phyloP scores from a whole-genome alignment of 2,329 filamentous ascomycete genomes.

The Ceratocystis lukuohia region DNA sequence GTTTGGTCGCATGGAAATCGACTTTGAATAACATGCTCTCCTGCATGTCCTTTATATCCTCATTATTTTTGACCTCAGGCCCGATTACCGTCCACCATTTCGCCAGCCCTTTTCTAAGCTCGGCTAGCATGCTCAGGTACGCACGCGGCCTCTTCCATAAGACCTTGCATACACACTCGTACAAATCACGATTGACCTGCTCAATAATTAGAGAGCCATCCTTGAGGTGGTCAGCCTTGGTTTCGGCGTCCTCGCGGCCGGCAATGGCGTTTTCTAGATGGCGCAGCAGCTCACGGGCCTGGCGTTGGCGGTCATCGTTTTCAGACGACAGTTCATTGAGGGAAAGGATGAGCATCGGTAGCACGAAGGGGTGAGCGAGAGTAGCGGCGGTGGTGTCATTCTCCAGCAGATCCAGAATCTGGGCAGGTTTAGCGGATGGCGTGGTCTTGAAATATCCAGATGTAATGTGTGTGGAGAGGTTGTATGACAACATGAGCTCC shows the following conservation, averaged over 20 bases:
- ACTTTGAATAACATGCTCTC: constrained; percentile 39
- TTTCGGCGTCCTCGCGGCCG: constrained; percentile 46
- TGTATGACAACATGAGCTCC: constrained; percentile 50
- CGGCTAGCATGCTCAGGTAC: constrained; percentile 40
- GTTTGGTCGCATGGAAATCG: constrained; percentile 48
- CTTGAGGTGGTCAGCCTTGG: constrained; percentile 41
- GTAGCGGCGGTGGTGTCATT: constrained; percentile 34
- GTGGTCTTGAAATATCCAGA: constrained; percentile 51
- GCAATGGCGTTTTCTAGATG: constrained; percentile 48
- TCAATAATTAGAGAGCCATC: constrained; percentile 41
- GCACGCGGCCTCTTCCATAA: constrained; percentile 51
- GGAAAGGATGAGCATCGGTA: constrained; percentile 46
- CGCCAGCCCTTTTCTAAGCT: constrained; percentile 37
- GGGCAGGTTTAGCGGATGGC: constrained; percentile 31
- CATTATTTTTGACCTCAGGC: constrained; percentile 21
- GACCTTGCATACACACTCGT: constrained; percentile 50
- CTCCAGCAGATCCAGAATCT: constrained; percentile 34
- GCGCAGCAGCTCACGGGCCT: constrained; percentile 49
- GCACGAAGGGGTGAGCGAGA: constrained; percentile 43
- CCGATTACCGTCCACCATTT: constrained; percentile 28
- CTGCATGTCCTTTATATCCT: constrained; percentile 29
- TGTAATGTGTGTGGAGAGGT: constrained; percentile 41
- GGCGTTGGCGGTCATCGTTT: constrained; percentile 48
- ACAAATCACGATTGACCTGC: constrained; percentile 46
- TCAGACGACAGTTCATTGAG: constrained; percentile 42